Conservation (phyloP, 306 rosid species). For the Spatholobus suberectus region DNA sequence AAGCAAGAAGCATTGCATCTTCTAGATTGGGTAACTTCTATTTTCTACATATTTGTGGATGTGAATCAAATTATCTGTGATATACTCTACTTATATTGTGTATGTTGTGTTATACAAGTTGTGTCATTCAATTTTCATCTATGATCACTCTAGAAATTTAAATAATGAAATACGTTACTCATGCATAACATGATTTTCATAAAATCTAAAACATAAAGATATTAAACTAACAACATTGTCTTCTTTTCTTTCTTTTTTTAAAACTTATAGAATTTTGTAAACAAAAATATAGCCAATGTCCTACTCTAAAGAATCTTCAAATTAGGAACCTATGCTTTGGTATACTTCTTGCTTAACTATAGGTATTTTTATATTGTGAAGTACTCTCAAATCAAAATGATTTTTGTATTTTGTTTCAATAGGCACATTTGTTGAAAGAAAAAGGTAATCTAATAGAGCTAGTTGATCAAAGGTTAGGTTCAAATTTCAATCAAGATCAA, state of each 20-base stretch:
- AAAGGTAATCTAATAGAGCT: constrained; percentile 41
- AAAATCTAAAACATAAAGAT: neutral
- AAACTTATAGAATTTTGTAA: too few species aligned
- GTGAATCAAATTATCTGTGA: neutral
- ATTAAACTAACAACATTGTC: neutral
- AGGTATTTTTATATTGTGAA: neutral
- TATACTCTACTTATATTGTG: neutral
- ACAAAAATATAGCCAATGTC: neutral
- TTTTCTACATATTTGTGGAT: neutral
- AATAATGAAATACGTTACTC: neutral
- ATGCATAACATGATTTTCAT: neutral
- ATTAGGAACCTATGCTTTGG: neutral
- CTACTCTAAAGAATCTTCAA: neutral
- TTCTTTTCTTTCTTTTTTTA: neutral
- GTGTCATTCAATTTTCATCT: neutral
- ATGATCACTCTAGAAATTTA: neutral
- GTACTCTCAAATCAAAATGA: neutral
- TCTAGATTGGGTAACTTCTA: constrained; percentile 51
- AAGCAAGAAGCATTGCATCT: constrained; percentile 45
- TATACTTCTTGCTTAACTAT: neutral
- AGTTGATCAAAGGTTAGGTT: constrained; percentile 42
- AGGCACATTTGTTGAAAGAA: constrained; percentile 49
- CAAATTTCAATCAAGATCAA: constrained; percentile 36
- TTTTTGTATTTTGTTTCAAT: neutral
- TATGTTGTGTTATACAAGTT: neutral